phyloP scores from a whole-genome alignment of 2,329 filamentous ascomycete species.

The Coniochaeta sp. region DNA sequence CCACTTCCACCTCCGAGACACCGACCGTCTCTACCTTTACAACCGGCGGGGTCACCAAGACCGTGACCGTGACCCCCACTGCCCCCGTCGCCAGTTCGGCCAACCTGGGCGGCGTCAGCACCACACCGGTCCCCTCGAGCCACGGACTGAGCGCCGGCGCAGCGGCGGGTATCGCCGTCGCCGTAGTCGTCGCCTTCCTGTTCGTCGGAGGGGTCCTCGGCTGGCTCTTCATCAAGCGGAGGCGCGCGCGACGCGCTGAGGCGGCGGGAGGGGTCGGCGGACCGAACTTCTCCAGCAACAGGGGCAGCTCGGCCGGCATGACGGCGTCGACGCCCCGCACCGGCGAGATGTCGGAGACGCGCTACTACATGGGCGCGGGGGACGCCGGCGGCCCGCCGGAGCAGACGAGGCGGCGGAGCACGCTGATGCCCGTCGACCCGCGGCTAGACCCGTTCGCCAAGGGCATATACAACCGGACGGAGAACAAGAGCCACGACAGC shows the following conservation, averaged over 20 bases:
- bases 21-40: slow-evolving; percentile 46
- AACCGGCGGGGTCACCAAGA: slow-evolving; percentile 42
- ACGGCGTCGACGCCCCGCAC: slow-evolving; percentile 29
- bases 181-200: slow-evolving; percentile 37
- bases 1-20: slow-evolving; percentile 12
- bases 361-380: slow-evolving; percentile 3
- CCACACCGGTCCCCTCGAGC: slow-evolving; percentile 7
- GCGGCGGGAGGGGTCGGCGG: slow-evolving; percentile 35
- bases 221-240: slow-evolving; percentile 23
- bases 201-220: slow-evolving; percentile 34
- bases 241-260: slow-evolving; percentile 34
- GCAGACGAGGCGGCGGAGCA: slow-evolving; percentile 35
- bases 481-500: slow-evolving; percentile 55
- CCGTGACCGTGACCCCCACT: slow-evolving; percentile 43
- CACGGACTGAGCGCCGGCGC: slow-evolving; percentile 35
- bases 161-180: slow-evolving; percentile 46
- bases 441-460: slow-evolving; percentile 55
- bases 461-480: slow-evolving; percentile 44
- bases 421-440: slow-evolving; percentile 52
- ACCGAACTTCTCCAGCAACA: slow-evolving; percentile 36
- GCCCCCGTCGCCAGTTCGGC: slow-evolving; percentile 22
- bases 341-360: slow-evolving; percentile 31
- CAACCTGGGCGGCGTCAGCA: not conserved
- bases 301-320: slow-evolving; percentile 44
- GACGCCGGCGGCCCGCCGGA: not conserved